Evolutionary conservation across 2,329 filamentous ascomycete genomes (phyloP).

Genomic region (Ophiostoma piceae): DNA sequence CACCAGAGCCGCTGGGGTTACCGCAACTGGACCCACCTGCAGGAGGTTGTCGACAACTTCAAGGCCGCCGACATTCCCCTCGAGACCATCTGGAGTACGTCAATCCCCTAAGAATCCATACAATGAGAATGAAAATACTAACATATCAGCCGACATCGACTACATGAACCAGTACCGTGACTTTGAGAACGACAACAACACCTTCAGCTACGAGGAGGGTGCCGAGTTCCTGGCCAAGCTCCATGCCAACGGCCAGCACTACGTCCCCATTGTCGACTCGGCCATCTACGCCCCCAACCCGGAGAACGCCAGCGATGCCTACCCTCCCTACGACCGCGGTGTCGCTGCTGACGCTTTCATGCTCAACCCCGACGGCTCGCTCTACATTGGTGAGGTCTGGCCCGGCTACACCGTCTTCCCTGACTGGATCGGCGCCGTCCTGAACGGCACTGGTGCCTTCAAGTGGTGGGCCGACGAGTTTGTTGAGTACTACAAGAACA

Average conservation of each 20-base stretch:
- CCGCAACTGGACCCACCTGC: conserved; percentile 62
- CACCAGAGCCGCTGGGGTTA: conserved; percentile 86
- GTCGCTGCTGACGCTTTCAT: conserved; percentile 49
- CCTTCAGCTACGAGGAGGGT: conserved; percentile 55
- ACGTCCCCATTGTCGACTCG: conserved; percentile 69
- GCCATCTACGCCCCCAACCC: conserved; percentile 65
- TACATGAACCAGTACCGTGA: conserved; percentile 61
- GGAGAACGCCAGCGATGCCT: conserved; percentile 62
- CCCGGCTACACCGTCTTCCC: conserved; percentile 66
- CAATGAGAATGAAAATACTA: background rate
- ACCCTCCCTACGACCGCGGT: conserved; percentile 58
- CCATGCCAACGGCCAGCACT: conserved; percentile 61
- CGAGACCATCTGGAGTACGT: conserved; percentile 60
- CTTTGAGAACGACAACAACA: conserved; percentile 56
- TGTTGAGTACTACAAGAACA: conserved; percentile 33
- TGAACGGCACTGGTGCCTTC: conserved; percentile 54
- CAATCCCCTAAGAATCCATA: background rate
- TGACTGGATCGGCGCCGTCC: conserved; percentile 56
- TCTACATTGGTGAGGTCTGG: conserved; percentile 64
- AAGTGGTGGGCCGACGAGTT: conserved; percentile 61
- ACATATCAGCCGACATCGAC: conserved; percentile 54
- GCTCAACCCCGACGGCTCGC: conserved; percentile 53
- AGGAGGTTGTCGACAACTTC: conserved; percentile 64
- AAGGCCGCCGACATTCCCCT: conserved; percentile 59
- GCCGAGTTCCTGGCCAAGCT: conserved; percentile 57